phyloP scores from a whole-genome alignment of 768 basidiomycete genomes.

The Naganishia onofrii region DNA sequence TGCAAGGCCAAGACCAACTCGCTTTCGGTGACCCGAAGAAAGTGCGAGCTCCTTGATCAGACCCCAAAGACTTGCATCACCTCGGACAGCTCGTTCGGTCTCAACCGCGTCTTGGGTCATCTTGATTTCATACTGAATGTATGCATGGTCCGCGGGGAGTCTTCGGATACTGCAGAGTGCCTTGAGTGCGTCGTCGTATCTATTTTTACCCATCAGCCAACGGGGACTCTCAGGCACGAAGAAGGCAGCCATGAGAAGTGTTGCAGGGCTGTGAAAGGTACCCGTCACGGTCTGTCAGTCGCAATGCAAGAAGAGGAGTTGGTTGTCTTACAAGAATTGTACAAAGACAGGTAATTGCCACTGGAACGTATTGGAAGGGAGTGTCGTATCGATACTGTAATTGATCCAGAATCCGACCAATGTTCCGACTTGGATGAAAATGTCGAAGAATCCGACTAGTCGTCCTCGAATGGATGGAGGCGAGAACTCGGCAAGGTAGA shows the following conservation, averaged over 20 bases:
- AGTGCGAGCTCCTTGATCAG: slow-evolving; percentile 38
- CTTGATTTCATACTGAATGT: slow-evolving; percentile 40
- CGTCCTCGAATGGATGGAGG: slow-evolving; percentile 41
- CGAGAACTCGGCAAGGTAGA: slow-evolving; percentile 40
- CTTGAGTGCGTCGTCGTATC: slow-evolving; percentile 37
- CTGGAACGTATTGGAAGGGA: slow-evolving; percentile 32
- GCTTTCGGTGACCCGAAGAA: slow-evolving; percentile 35
- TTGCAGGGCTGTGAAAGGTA: slow-evolving; percentile 33
- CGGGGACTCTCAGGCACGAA: slow-evolving; percentile 38
- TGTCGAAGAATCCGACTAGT: slow-evolving; percentile 40
- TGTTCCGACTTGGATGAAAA: slow-evolving; percentile 38
- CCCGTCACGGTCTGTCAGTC: neutral
- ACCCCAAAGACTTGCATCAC: slow-evolving; percentile 35
- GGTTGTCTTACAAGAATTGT: slow-evolving; percentile 33
- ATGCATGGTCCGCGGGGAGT: slow-evolving; percentile 41
- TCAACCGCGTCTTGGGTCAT: slow-evolving; percentile 40
- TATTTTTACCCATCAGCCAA: slow-evolving; percentile 38
- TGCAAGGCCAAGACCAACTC: slow-evolving; percentile 32
- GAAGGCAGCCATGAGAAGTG: slow-evolving; percentile 33
- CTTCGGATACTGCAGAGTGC: slow-evolving; percentile 44
- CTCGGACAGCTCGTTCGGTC: slow-evolving; percentile 35
- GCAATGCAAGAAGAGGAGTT: neutral
- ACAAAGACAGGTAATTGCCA: slow-evolving; percentile 36
- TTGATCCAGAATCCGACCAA: slow-evolving; percentile 42
- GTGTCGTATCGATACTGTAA: slow-evolving; percentile 35